phyloP scores from a whole-genome alignment of 805 yeast genomes.

The Hanseniaspora occidentalis region DNA sequence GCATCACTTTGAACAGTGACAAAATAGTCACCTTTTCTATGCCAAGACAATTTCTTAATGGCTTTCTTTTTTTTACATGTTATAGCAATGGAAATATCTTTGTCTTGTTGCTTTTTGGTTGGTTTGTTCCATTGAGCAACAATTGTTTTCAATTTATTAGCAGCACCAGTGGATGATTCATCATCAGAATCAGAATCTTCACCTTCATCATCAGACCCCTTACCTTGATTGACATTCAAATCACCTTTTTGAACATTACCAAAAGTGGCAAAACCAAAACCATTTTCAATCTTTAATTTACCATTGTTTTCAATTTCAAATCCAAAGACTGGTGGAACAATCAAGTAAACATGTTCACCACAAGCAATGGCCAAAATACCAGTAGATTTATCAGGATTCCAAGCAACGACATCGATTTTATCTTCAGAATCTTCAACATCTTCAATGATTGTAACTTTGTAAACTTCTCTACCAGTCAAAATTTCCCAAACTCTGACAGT shows the following conservation, averaged over 20 bases:
- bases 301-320: slow-evolving; percentile 75
- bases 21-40: slow-evolving; percentile 92
- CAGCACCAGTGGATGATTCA: slow-evolving; percentile 16
- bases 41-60: slow-evolving; percentile 84
- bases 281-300: slow-evolving; percentile 67
- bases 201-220: slow-evolving; percentile 21
- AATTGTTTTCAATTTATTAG: slow-evolving; percentile 33
- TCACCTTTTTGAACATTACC: slow-evolving; percentile 38
- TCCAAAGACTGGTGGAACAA: slow-evolving; percentile 88
- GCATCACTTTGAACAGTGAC: slow-evolving; percentile 95
- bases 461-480: slow-evolving; percentile 87
- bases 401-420: slow-evolving; percentile 65
- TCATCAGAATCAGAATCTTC: slow-evolving; percentile 20
- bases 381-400: slow-evolving; percentile 71
- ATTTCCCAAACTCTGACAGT: slow-evolving; percentile 95
- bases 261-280: slow-evolving; percentile 75
- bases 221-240: slow-evolving; percentile 21
- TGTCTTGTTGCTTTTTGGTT: slow-evolving; percentile 40
- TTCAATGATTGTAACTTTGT: slow-evolving; percentile 41
- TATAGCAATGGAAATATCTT: slow-evolving; percentile 65
- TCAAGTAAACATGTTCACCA: slow-evolving; percentile 65
- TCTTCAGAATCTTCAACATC: slow-evolving; percentile 52
- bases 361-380: slow-evolving; percentile 80
- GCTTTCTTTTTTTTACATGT: slow-evolving; percentile 43
- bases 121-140: slow-evolving; percentile 82